Base-by-base conservation (phyloP, 2,329 filamentous ascomycete genomes). In the Epichloe sylvatica region DNA sequence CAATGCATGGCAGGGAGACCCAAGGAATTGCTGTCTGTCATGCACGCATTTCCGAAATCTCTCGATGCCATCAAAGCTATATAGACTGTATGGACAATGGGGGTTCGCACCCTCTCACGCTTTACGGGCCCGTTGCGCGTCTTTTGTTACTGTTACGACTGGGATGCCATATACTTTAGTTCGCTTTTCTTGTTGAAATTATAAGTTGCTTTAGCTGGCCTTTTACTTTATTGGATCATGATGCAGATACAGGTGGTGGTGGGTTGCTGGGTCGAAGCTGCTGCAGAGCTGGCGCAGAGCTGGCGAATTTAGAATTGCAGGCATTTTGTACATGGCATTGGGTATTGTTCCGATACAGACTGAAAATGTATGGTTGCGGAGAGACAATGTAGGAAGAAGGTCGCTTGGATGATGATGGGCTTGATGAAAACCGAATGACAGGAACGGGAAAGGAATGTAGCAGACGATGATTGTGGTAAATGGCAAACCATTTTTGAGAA, bases 71-170 rank as follows among this genome's bases (percentile, higher is more conserved):
- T 60, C 57, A 57, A 56, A 57, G 55, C 59, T 55, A 63, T 66
- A 64, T 64, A 67, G 64, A 61, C 51, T 65, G 60, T 61, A 64
- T 55, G 62, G 64, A 62, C 57, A 59, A 61, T 58, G 54, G 59
- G 65, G 65, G 65, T 65, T 67, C 63, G 58, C 63, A 54, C 62
- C 62, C 62, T 55, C 55, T 57, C 47, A 44, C 43, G 59, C 53
- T 55, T 56, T 49, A 36, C 41, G 46, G 60, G 57, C 56, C 57
- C 57, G 56, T 53, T 56, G 56, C 58, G 56, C 60, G 57, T 61
- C 17, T 19, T 61, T 57, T 61, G 52, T 57, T 61, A 58, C 57
- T 63, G 56, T 54, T 57, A 59, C 55, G 57, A 59, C 53, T 58
- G 57, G 57, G 53, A 60, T 59, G 57, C 51, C 53, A 56, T 57